phyloP scores from a whole-genome alignment of 176 grass and related monocot genomes.

The Ensete ventricosum region DNA sequence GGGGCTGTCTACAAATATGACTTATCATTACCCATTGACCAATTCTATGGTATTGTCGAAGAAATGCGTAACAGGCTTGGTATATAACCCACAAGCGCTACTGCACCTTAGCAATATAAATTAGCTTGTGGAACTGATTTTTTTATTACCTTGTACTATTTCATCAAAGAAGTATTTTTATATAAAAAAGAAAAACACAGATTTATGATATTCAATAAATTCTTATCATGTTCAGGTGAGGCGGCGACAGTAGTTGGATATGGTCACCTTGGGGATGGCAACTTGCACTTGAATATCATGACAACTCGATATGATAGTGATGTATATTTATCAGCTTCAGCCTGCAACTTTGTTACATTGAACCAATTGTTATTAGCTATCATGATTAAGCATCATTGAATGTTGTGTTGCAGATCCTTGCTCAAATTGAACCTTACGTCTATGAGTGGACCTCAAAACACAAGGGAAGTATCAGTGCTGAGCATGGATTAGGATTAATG shows the following conservation, averaged over 20 bases:
- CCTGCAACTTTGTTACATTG: background rate
- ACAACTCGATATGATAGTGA: slow-evolving; percentile 59
- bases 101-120: background rate
- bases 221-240: slow-evolving; percentile 38
- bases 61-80: slow-evolving; percentile 81
- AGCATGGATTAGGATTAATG: slow-evolving; percentile 86
- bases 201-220: slow-evolving; percentile 10
- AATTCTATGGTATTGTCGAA: slow-evolving; percentile 81
- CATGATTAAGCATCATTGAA: slow-evolving; percentile 25
- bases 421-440: slow-evolving; percentile 78
- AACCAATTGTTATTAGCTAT: background rate
- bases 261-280: slow-evolving; percentile 93
- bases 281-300: slow-evolving; percentile 80
- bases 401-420: slow-evolving; percentile 48
- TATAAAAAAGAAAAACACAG: background rate
- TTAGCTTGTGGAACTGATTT: background rate
- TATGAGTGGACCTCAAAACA: slow-evolving; percentile 89
- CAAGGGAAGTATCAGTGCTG: slow-evolving; percentile 93
- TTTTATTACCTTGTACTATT: slow-evolving; percentile 1
- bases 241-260: slow-evolving; percentile 65
- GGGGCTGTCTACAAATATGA: slow-evolving; percentile 95
- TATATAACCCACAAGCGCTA: slow-evolving; percentile 19
- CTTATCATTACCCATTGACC: slow-evolving; percentile 69
- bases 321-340: slow-evolving; percentile 30
- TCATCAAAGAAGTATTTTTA: background rate